Evolutionary conservation across 257 asterid species (phyloP), one percentile per base, ranked within the genome.

Genomic region (Misopates orontium): DNA sequence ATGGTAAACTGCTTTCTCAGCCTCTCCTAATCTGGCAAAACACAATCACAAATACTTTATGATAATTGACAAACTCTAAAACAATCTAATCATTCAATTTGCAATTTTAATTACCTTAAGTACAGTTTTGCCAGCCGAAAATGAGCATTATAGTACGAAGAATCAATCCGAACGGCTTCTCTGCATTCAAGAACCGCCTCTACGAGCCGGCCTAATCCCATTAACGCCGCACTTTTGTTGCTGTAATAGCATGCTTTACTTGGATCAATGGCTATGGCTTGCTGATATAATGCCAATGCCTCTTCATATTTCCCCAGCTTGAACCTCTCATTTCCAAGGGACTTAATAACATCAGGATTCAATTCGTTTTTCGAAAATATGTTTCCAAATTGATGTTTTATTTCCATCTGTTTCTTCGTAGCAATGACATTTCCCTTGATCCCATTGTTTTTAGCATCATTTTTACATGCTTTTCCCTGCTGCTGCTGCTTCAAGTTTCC

Each of bases 201-300:
- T 10, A 79, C 49, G 13, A 82, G 76, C 40, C 67, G 82, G 77
- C 83, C 83, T 51, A 84, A 67, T 50, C 83, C 77, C 69, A 84
- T 77, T 63, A 84, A 70, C 18, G 95, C 87, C 1, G 91, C 95
- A 45, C 89, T 78, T 56, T 84, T 84, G 76, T 87, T 87, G 64
- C 87, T 80, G 17, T 82, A 75, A 28, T 78, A 82, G 49, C 75
- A 79, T 24, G 91, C 82, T 51, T 77, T 80, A 31, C 24, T 71
- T 1, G 89, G 79, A 77, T 87, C 87, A 68, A 82, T 57, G 0
- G 82, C 51, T 18, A 87, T 84, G 5, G 95, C 91, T 73, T 76
- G 86, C 64, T 74, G 39, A 49, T 87, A 87, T n/a, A 84, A 49
- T 25, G 64, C 71, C 50, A 82, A 54, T 17, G 95, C 91, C 73